These are phyloP conservation scores for Penicillium pulvis DNA, from an alignment of 495 filamentous ascomycete species.

Conservation along the genomic window DNA sequence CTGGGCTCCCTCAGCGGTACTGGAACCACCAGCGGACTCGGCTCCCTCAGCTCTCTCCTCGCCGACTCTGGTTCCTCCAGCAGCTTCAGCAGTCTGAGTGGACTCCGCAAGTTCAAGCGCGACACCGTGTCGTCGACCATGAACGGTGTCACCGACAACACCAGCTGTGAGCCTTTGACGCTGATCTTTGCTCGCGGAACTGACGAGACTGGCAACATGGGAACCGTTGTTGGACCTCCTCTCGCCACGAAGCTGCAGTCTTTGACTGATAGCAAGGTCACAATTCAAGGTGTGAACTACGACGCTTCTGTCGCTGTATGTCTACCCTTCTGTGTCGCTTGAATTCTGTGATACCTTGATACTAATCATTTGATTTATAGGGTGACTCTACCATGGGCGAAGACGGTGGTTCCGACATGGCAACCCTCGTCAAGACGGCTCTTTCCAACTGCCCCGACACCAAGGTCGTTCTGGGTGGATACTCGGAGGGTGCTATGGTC, in stretches of 20 bases:
- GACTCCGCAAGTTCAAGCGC: background rate
- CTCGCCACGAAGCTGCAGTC: slow-evolving; percentile 51
- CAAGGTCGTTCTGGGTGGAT: slow-evolving; percentile 62
- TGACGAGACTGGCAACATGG: slow-evolving; percentile 57
- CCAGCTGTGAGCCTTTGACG: slow-evolving; percentile 48
- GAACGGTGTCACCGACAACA: slow-evolving; percentile 46
- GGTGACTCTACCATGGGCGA: slow-evolving; percentile 50
- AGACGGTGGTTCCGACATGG: slow-evolving; percentile 49
- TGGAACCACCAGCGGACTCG: background rate
- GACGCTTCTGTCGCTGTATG: slow-evolving; percentile 40
- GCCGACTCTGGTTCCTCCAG: background rate
- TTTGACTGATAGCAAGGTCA: slow-evolving; percentile 40
- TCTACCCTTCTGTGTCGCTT: background rate
- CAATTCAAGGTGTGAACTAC: slow-evolving; percentile 61
- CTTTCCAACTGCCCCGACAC: slow-evolving; percentile 58
- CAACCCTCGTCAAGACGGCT: slow-evolving; percentile 46
- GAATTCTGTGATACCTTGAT: background rate
- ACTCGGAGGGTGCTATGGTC: slow-evolving; percentile 58
- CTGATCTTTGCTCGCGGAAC: slow-evolving; percentile 64
- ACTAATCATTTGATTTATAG: slow-evolving; percentile 19
- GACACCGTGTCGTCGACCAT: background rate
- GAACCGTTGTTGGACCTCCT: slow-evolving; percentile 56
- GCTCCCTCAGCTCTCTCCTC: background rate
- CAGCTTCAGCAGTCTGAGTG: background rate
- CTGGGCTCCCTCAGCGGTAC: background rate